Conservation (phyloP, 352 stramenopile genomes). For the Aphanomyces invadans region DNA sequence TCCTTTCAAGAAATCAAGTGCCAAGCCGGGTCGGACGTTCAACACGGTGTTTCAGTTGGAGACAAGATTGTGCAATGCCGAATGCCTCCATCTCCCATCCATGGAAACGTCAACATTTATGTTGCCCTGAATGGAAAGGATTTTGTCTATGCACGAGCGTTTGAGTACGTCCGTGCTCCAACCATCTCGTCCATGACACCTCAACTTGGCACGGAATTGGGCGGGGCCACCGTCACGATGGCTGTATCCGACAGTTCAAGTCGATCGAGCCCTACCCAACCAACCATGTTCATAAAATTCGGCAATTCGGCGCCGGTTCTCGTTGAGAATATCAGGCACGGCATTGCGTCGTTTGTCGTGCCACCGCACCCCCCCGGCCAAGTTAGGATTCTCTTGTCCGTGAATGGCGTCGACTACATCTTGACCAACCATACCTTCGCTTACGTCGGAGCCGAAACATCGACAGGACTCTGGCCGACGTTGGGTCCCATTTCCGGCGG, state of each 20-base stretch:
- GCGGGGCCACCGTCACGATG: not conserved
- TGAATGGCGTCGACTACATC: conserved; percentile 47
- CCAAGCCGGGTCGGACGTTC: too few relatives aligned
- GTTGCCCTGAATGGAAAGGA: not conserved
- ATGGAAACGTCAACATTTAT: not conserved
- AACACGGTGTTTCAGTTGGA: not conserved
- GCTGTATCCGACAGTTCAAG: too few relatives aligned
- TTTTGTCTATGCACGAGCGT: not conserved
- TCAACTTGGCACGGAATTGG: not conserved
- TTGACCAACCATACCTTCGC: conserved; percentile 29
- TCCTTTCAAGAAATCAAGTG: not conserved
- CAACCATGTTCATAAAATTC: conserved; percentile 30
- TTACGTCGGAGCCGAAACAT: conserved; percentile 25
- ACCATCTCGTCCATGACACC: not conserved
- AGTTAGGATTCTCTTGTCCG: conserved; percentile 37
- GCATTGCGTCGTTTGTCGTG: conserved; percentile 28
- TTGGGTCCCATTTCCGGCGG: conserved; percentile 32
- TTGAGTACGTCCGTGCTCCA: not conserved
- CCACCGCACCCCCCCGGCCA: conserved; percentile 28
- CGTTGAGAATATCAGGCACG: conserved; percentile 31
- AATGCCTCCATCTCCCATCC: not conserved
- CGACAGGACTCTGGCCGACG: conserved; percentile 25
- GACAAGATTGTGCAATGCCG: not conserved
- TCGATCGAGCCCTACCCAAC: too few relatives aligned
- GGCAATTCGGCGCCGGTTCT: conserved; percentile 23